These are phyloP conservation scores for Tetrahymena malaccensis DNA, from an alignment of 73 alveolate genomes.

Conservation along the genomic window DNA sequence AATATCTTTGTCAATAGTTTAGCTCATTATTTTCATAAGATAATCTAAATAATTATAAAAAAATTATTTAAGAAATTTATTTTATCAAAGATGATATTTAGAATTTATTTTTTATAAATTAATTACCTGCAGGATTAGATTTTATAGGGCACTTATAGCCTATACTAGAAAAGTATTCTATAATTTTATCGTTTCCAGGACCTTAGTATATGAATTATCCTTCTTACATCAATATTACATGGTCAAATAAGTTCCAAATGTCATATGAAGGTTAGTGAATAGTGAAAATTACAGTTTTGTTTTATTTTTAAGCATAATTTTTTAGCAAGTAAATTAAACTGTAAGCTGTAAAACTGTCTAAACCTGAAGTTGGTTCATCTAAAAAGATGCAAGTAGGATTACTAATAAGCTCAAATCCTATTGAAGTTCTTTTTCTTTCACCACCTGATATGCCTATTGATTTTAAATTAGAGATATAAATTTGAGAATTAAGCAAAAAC, in stretches of 20 bases:
- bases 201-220: constrained; percentile 43
- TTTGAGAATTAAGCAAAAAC: too few species aligned
- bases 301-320: constrained; percentile 2
- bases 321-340: constrained; percentile 19
- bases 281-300: constrained; percentile 28
- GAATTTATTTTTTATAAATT: too few species aligned
- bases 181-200: not conserved
- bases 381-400: constrained; percentile 40
- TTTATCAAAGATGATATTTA: too few species aligned
- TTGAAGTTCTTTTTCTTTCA: constrained; percentile 50
- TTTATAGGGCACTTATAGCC: constrained; percentile 44
- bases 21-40: not conserved
- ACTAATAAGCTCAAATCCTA: constrained; percentile 41
- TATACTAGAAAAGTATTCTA: constrained; percentile 13
- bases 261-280: constrained; percentile 51
- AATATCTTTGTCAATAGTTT: not conserved
- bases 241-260: constrained; percentile 36
- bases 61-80: too few species aligned
- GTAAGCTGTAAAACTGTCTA: constrained; percentile 43
- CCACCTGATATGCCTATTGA: constrained; percentile 51
- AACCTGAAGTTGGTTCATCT: constrained; percentile 54
- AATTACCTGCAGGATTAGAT: constrained; percentile 39
- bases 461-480: too few species aligned
- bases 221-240: constrained; percentile 11
- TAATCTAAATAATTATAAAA: not conserved